A percentile compares a stretch with the other conserved stretches of the same genome.
phyloP scores from a whole-genome alignment of 345 rosid genomes.

The Aurinia saxatilis region DNA sequence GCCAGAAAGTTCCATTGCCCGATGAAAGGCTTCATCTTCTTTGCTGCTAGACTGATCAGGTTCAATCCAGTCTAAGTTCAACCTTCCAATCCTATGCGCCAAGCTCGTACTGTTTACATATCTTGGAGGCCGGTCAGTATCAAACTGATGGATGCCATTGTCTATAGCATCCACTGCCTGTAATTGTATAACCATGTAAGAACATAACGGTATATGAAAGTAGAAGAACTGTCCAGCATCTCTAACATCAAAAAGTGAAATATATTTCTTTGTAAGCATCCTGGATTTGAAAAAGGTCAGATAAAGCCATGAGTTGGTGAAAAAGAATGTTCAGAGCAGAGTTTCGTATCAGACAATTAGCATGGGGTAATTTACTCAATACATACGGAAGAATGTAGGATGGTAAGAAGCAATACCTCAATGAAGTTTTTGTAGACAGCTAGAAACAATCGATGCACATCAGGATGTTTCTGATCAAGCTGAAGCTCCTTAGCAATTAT shows the following conservation, averaged over 20 bases:
- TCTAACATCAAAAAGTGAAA: neutral
- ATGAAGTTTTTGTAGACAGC: conserved; percentile 77
- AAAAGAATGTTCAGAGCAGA: neutral
- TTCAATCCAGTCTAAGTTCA: conserved; percentile 83
- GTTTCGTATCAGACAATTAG: neutral
- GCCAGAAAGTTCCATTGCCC: conserved; percentile 67
- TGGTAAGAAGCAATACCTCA: conserved; percentile 56
- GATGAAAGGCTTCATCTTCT: conserved; percentile 73
- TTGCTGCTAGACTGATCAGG: conserved; percentile 65
- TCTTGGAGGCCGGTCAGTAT: conserved; percentile 67
- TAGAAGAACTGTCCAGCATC: conserved; percentile 3
- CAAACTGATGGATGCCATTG: conserved; percentile 70
- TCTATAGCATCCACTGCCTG: conserved; percentile 84
- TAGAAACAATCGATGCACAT: conserved; percentile 54
- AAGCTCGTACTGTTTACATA: conserved; percentile 66
- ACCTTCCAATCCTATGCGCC: conserved; percentile 64
- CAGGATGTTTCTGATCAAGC: conserved; percentile 58
- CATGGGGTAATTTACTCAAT: too few relatives aligned
- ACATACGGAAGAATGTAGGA: too few relatives aligned
- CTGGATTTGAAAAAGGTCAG: neutral
- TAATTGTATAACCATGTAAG: neutral
- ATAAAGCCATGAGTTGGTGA: neutral
- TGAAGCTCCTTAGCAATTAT: conserved; percentile 69
- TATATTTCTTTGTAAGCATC: neutral
- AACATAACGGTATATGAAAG: neutral